phyloP scores from a whole-genome alignment of 345 rosid genomes.

The Syzygium oleosum region DNA sequence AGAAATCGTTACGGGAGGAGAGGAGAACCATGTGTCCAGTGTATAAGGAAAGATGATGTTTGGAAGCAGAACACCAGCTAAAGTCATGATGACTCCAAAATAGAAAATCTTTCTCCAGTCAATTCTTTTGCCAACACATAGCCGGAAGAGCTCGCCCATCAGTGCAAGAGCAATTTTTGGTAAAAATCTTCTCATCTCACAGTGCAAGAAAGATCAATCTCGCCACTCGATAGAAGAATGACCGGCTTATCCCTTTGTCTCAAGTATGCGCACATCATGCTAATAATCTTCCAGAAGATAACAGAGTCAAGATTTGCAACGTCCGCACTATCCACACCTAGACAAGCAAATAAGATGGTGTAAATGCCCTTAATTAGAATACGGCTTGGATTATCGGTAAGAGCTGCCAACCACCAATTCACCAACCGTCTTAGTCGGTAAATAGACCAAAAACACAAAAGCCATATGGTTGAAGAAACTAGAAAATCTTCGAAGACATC shows the following conservation, averaged over 20 bases:
- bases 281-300: background rate
- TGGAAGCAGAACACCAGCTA: slow-evolving; percentile 43
- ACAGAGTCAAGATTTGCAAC: background rate
- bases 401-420: background rate
- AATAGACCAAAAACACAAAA: background rate
- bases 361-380: background rate
- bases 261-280: background rate
- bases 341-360: background rate
- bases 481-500: background rate
- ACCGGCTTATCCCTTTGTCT: background rate
- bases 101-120: slow-evolving; percentile 48
- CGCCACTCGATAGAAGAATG: background rate
- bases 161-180: background rate
- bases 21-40: slow-evolving; percentile 13
- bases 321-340: background rate
- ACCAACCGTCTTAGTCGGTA: background rate
- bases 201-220: background rate
- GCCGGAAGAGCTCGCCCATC: slow-evolving; percentile 15
- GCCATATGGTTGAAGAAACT: background rate
- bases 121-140: slow-evolving; percentile 28
- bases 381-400: background rate
- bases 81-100: slow-evolving; percentile 34
- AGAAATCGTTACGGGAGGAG: slow-evolving; percentile 14
- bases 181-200: background rate
- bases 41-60: slow-evolving; percentile 19